Evolutionary conservation across 352 stramenopile genomes (phyloP).

Genomic region (Phytopythium delawarense): DNA sequence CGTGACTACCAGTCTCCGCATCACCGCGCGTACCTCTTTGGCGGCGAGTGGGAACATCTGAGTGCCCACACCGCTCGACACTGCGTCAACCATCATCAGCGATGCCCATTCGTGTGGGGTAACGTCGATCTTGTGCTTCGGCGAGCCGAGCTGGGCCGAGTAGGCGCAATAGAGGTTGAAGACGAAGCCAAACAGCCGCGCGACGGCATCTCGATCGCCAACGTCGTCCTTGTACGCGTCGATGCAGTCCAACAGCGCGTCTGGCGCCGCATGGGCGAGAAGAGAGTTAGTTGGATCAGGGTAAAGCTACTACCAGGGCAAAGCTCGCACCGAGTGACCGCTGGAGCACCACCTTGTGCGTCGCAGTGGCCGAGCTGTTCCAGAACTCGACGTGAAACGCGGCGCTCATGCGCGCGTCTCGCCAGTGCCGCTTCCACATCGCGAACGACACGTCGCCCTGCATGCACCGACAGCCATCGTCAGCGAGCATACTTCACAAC

Average conservation of each 20-base stretch:
- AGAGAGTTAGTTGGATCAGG: not conserved
- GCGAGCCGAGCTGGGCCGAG: conserved; percentile 44
- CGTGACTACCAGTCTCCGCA: conserved; percentile 32
- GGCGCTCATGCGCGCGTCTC: conserved; percentile 34
- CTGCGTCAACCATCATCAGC: conserved; percentile 34
- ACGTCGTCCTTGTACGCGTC: conserved; percentile 23
- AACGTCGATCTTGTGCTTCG: conserved; percentile 64
- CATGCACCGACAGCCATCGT: not conserved
- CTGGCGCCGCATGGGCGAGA: conserved; percentile 5
- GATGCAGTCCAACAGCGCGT: conserved; percentile 37
- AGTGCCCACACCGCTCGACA: conserved; percentile 18
- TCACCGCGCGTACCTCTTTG: conserved; percentile 41
- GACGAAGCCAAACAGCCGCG: conserved; percentile 31
- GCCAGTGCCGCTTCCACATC: conserved; percentile 51
- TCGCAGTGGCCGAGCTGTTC: conserved; percentile 51
- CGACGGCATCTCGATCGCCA: conserved; percentile 9
- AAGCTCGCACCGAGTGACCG: conserved; percentile 29
- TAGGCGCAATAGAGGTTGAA: conserved; percentile 69
- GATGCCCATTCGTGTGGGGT: conserved; percentile 36
- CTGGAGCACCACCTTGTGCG: conserved; percentile 57
- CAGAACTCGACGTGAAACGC: conserved; percentile 78
- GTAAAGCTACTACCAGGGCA: too few relatives aligned
- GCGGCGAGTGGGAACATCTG: conserved; percentile 20
- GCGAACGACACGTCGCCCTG: conserved; percentile 30
- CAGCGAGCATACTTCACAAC: not conserved